These are phyloP conservation scores for Calonectria hawksworthii DNA, from an alignment of 2,329 filamentous ascomycete species.

Conservation along the genomic window DNA sequence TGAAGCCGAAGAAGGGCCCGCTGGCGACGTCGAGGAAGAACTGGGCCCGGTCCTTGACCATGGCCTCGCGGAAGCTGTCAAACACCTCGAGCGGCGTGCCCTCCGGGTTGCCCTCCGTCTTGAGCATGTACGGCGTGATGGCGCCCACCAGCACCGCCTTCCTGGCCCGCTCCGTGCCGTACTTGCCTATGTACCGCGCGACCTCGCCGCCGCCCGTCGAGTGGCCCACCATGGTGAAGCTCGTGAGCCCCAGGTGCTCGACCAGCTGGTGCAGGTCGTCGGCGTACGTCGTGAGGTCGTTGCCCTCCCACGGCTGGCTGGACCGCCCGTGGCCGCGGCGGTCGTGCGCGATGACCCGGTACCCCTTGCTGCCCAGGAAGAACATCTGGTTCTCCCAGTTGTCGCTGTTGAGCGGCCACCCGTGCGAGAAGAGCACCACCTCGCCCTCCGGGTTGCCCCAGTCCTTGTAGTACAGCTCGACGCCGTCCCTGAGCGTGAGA, in stretches of 20 bases:
- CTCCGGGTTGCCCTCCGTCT: constrained; percentile 50
- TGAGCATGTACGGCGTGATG: constrained; percentile 53
- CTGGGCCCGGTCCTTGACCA: constrained; percentile 52
- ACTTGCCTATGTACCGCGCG: constrained; percentile 46
- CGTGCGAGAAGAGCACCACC: constrained; percentile 53
- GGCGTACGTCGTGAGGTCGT: constrained; percentile 48
- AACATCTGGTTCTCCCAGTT: constrained; percentile 50
- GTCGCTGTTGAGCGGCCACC: constrained; percentile 51
- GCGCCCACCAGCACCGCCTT: constrained; percentile 56
- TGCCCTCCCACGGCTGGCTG: constrained; percentile 41
- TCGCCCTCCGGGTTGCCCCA: constrained; percentile 54
- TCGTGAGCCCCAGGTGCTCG: constrained; percentile 46
- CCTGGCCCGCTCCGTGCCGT: constrained; percentile 53
- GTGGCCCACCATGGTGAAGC: constrained; percentile 61
- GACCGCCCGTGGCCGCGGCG: constrained; percentile 52
- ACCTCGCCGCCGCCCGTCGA: constrained; percentile 59
- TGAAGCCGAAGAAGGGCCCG: constrained; percentile 74
- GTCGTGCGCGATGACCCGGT: constrained; percentile 51
- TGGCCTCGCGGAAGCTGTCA: constrained; percentile 53
- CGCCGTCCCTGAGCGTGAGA: constrained; percentile 51
- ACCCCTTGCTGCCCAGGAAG: constrained; percentile 47
- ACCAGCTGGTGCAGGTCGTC: constrained; percentile 50
- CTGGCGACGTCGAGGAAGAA: constrained; percentile 79
- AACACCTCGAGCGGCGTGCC: constrained; percentile 54
- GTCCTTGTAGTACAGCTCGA: constrained; percentile 59